Base-by-base conservation (phyloP, 495 filamentous ascomycete genomes). In the Glarea lozoyensis region DNA sequence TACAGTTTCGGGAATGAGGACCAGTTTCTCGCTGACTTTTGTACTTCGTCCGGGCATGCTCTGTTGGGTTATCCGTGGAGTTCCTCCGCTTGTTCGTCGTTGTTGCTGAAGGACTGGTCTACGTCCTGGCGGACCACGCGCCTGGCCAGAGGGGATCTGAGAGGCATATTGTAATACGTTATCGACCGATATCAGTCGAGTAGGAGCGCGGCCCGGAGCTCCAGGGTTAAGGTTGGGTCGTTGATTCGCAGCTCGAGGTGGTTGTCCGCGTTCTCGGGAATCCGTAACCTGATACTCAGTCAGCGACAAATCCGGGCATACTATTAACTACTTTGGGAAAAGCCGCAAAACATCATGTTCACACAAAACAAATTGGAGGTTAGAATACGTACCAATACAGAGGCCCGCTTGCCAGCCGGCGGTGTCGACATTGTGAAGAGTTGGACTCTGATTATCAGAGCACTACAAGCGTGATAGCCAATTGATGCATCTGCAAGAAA, bases 111-210 rank as follows among this genome's bases (percentile, higher is more conserved):
- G 73, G 18, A 61, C 53, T 11, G 81, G 72, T 46, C 74, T 68
- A 12, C 61, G 64, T 11, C 72, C 70, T 16, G 81, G 75, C 0
- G 86, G 84, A 15, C 78, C 71, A 3, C 92, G 80, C 29, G 88
- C 86, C 61, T 97, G 89, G 60, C 86, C 88, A 0, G 92, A 97
- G 15, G 92, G 93, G 4, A 99, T 86, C 52, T 99, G 89, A 24
- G 86, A 93, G 43, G 88, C 79, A 64, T 93, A 85, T 62, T 93
- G 88, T 2, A 99, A 79, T 45, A 97, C 81, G 54, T 88, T 95
- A 62, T 99, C 92, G 56, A 99, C 93, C 10, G 86, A 93, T 51
- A 98, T 86, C 59, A 92, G 79, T 35, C 88, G 86, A 46, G 82
- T 88, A 32, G 75, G 65, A 22, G 69, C 44, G 33, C 65, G 59